These are phyloP conservation scores for Leccinum laetum DNA, from an alignment of 1,284 basidiomycete genomes.

Conservation along the genomic window DNA sequence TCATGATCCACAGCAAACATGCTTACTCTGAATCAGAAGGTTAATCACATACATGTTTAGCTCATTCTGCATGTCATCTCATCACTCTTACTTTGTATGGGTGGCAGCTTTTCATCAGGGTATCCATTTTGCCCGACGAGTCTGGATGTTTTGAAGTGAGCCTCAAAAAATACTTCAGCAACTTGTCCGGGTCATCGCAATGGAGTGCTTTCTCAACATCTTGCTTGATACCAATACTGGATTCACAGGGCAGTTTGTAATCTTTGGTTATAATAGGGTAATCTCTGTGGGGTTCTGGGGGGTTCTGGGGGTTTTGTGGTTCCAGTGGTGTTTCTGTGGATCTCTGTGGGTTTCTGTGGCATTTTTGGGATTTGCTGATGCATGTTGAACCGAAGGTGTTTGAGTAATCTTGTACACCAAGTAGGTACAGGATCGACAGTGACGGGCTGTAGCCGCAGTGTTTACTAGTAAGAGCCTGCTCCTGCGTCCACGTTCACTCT, in stretches of 20 bases:
- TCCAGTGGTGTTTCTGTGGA: too few species aligned
- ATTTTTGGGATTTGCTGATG: too few species aligned
- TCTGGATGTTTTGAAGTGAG: background rate
- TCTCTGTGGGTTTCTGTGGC: too few species aligned
- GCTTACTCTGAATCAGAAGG: background rate
- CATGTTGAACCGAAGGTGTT: too few species aligned
- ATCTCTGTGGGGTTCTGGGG: too few species aligned
- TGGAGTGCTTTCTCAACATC: background rate
- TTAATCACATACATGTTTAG: background rate
- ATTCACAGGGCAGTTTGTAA: background rate
- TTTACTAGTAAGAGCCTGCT: too few species aligned
- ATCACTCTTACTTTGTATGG: background rate
- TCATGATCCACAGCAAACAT: background rate
- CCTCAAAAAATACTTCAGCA: background rate
- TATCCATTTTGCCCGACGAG: background rate
- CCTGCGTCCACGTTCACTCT: too few species aligned
- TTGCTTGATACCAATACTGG: background rate
- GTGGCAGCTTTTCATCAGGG: background rate
- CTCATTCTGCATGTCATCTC: too few species aligned
- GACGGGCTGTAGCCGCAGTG: too few species aligned
- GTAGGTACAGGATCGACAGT: too few species aligned
- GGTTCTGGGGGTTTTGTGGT: too few species aligned
- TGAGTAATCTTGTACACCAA: too few species aligned
- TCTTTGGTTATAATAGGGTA: background rate
- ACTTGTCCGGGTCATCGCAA: background rate